Conservation (phyloP, 441 rosid species). For the Jatropha podagrica region DNA sequence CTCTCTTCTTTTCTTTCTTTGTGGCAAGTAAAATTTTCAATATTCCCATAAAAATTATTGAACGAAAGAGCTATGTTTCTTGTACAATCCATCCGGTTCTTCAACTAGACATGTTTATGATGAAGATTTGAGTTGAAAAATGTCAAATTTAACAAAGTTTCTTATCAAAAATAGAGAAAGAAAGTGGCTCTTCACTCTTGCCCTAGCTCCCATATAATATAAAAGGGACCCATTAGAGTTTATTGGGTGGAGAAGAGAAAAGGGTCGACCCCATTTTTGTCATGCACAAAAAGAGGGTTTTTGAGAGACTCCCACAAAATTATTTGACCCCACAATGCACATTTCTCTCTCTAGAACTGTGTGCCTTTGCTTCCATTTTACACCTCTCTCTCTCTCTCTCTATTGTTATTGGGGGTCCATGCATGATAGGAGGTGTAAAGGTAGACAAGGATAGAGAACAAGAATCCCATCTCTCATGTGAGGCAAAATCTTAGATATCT, state of each 20-base stretch:
- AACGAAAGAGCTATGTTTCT: too few relatives aligned
- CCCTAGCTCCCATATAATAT: slow-evolving; percentile 8
- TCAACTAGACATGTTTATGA: too few relatives aligned
- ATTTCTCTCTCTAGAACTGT: slow-evolving; percentile 41
- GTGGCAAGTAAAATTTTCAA: too few relatives aligned
- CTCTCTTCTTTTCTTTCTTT: too few relatives aligned
- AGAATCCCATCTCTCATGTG: slow-evolving; percentile 32
- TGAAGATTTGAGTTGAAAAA: too few relatives aligned
- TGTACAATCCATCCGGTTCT: too few relatives aligned
- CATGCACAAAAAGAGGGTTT: slow-evolving; percentile 50
- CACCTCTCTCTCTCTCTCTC: slow-evolving; percentile 30
- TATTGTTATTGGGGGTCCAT: slow-evolving; percentile 30
- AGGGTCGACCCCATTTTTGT: slow-evolving; percentile 42
- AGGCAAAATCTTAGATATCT: slow-evolving; percentile 27
- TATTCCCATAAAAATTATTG: too few relatives aligned
- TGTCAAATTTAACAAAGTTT: too few relatives aligned
- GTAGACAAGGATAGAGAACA: slow-evolving; percentile 25
- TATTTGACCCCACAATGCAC: slow-evolving; percentile 38
- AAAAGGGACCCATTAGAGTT: slow-evolving; percentile 23
- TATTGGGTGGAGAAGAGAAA: slow-evolving; percentile 26
- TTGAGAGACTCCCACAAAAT: slow-evolving; percentile 8
- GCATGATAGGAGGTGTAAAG: slow-evolving; percentile 48
- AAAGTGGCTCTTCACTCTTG: slow-evolving; percentile 17
- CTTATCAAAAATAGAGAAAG: not conserved
- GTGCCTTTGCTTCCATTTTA: slow-evolving; percentile 56